Percentiles rank a stretch among this genome's conserved stretches.
Evolutionary conservation across 352 stramenopile species (phyloP).

Genomic region (Globisporangium spiculum): DNA sequence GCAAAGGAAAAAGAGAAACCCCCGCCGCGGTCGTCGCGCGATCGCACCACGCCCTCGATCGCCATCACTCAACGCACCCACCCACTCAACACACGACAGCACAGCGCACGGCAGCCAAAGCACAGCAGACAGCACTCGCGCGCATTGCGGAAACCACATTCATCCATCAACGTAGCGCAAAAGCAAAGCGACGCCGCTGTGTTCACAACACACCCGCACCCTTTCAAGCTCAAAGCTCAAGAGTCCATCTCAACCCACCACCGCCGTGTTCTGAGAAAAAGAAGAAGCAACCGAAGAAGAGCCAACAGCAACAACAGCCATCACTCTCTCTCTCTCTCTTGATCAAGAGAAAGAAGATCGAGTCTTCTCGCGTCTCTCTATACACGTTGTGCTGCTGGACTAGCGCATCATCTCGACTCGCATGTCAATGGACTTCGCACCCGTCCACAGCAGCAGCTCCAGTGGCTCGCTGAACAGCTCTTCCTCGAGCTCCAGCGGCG

Average conservation of each 20-base stretch:
- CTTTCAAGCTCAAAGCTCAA: slow-evolving; percentile 12
- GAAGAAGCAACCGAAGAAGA: slow-evolving; percentile 8
- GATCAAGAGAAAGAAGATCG: not conserved
- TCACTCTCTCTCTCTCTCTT: not conserved
- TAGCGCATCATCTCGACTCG: not conserved
- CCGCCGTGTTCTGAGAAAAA: not conserved
- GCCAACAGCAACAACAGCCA: not conserved
- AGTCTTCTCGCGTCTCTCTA: slow-evolving; percentile 5
- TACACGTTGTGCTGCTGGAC: not conserved
- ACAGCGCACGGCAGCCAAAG: not conserved
- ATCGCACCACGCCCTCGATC: not conserved
- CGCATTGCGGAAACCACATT: slow-evolving; percentile 12
- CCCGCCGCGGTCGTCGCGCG: not conserved
- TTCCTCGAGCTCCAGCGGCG: slow-evolving; percentile 13
- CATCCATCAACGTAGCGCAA: not conserved
- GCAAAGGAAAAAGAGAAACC: slow-evolving; percentile 8
- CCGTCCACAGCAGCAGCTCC: not conserved
- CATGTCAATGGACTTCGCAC: slow-evolving; percentile 33
- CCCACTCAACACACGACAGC: not conserved
- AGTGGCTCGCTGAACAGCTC: slow-evolving; percentile 4
- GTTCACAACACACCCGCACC: not conserved
- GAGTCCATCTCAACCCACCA: not conserved
- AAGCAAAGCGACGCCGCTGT: not conserved
- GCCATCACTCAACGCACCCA: not conserved
- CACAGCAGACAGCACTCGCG: not conserved